Percentiles rank a stretch among this genome's conserved stretches.
Evolutionary conservation across 2,329 filamentous ascomycete genomes (phyloP).

Genomic region (Colletotrichum truncatum): DNA sequence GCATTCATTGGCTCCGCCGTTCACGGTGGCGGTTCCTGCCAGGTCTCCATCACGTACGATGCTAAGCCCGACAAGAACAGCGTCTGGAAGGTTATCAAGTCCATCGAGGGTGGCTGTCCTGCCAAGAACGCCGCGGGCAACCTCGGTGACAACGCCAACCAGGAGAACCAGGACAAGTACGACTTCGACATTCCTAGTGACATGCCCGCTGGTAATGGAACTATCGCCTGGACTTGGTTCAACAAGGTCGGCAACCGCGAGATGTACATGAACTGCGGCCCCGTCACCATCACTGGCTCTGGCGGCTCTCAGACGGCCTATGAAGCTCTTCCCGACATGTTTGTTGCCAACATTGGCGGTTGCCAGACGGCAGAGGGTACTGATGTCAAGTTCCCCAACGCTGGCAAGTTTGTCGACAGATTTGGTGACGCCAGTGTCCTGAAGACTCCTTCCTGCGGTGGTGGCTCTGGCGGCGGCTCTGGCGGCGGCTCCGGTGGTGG

Average conservation of each 20-base stretch:
- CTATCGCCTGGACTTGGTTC: conserved; percentile 93
- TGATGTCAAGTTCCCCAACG: conserved; percentile 28
- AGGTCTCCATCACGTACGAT: conserved; percentile 87
- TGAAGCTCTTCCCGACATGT: conserved; percentile 75
- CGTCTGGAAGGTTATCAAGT: conserved; percentile 90
- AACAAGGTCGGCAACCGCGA: conserved; percentile 94
- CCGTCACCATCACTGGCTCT: conserved; percentile 70
- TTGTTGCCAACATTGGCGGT: conserved; percentile 74
- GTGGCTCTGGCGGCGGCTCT: neutral
- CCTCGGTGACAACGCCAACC: conserved; percentile 55
- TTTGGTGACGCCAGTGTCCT: neutral
- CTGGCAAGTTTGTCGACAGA: neutral
- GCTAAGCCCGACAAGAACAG: conserved; percentile 70
- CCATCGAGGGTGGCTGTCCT: conserved; percentile 87
- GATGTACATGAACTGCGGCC: conserved; percentile 97
- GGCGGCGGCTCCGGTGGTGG: neutral
- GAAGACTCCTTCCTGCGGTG: neutral
- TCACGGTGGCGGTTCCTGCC: conserved; percentile 93
- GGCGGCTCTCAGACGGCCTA: conserved; percentile 62
- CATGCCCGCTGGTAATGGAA: conserved; percentile 79
- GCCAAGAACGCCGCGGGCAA: conserved; percentile 67
- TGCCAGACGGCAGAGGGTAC: conserved; percentile 63
- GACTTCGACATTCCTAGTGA: conserved; percentile 76
- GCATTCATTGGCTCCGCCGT: conserved; percentile 76
- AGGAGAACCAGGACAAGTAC: conserved; percentile 64